Evolutionary conservation across 108 stramenopile species (phyloP), one percentile per base, ranked within the genome.

Genomic region (Stephanodiscus minutulus): DNA sequence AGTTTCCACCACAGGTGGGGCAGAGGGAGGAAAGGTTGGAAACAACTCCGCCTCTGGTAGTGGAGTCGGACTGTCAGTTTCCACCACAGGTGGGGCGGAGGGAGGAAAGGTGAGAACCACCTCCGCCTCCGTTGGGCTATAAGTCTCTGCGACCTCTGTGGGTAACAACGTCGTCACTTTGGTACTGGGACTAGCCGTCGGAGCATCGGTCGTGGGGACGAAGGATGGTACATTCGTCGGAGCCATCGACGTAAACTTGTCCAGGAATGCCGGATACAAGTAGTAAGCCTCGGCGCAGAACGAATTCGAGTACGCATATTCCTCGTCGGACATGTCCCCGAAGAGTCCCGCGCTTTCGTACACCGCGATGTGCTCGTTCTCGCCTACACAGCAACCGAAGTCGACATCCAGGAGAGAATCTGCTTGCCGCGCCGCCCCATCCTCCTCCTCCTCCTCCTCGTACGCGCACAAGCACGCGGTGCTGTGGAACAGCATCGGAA

Each of bases 391-490:
- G 49, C 64, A 74, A 33, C 50, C 64, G 2, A 33, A 21, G 15
- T 36, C 62, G 15, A 43, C 72, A 17, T 44, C 43, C 52, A 13
- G 22, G 9, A 25, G 52, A 53, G 18, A 33, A 33, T 33, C 3
- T 5, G 43, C n/a, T n/a, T n/a, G 43, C 43, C 3, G 43, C 17
- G 7, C 9, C 41, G 6, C 57, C 2, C 24, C 52, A 3, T 53
- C 25, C 27, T 53, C 49, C n/a, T n/a, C n/a, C 41, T 9, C 57
- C 2, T 5, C 52, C 24, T 53, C 25, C 27, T 53, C 49, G 25
- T 61, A 54, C 0, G 64, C 56, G 35, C 73, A 74, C 27, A 58
- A 25, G 41, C 73, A 74, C 24, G 73, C 73, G 7, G 63, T 64
- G 24, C 64, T 55, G 28, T 74, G 64, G 47, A 74, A 74, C 20